These are phyloP conservation scores for Sporothrix brasiliensis DNA, from an alignment of 2,329 filamentous ascomycete species.

Conservation along the genomic window DNA sequence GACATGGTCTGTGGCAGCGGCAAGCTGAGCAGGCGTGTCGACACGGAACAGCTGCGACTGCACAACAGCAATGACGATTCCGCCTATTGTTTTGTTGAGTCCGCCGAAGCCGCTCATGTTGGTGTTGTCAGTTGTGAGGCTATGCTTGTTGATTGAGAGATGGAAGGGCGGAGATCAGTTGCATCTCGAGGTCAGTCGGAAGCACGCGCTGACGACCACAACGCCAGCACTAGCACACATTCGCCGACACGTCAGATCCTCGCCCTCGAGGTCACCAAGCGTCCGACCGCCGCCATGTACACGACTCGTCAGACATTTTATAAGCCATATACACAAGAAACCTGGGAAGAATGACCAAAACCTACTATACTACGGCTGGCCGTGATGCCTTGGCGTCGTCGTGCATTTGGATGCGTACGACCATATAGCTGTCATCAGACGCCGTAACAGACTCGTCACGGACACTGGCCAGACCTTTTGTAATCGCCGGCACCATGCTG, in stretches of 20 bases:
- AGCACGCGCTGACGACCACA: background rate
- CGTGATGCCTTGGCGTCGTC: slow-evolving; percentile 7
- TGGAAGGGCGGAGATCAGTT: no score
- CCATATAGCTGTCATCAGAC: background rate
- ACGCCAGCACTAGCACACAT: background rate
- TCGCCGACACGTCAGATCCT: background rate
- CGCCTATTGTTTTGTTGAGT: slow-evolving; percentile 30
- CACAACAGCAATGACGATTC: slow-evolving; percentile 28
- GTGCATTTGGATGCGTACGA: background rate
- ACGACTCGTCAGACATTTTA: background rate
- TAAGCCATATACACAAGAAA: background rate
- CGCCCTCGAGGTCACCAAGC: slow-evolving; percentile 5
- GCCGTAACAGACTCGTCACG: background rate
- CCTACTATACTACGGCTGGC: background rate
- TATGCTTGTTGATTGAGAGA: background rate
- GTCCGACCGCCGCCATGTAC: slow-evolving; percentile 5
- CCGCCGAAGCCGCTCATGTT: slow-evolving; percentile 31
- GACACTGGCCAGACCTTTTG: background rate
- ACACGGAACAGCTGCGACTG: slow-evolving; percentile 31
- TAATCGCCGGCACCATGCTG: background rate
- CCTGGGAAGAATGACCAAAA: no score
- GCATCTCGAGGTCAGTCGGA: no score
- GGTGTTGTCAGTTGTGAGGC: background rate
- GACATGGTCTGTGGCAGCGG: slow-evolving; percentile 22
- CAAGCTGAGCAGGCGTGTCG: slow-evolving; percentile 17